phyloP scores from a whole-genome alignment of 2,329 filamentous ascomycete species.

The Colletotrichum kahawae region DNA sequence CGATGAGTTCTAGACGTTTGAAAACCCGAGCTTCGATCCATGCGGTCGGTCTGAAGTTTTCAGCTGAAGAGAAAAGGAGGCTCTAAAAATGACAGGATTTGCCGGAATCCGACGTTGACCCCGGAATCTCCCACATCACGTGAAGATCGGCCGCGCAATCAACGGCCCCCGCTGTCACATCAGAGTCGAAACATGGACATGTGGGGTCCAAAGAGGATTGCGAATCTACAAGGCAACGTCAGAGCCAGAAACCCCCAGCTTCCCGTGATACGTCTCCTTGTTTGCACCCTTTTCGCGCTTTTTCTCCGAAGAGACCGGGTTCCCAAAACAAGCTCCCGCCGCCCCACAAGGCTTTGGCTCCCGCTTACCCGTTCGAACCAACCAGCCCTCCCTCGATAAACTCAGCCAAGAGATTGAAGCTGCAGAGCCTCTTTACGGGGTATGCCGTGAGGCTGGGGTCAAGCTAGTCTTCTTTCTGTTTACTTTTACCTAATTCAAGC shows the following conservation, averaged over 20 bases:
- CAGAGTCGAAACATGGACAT: neutral
- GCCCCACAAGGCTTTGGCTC: neutral
- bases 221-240: constrained; percentile 3
- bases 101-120: neutral
- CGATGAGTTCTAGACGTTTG: neutral
- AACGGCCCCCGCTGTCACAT: neutral
- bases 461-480: neutral
- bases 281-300: neutral
- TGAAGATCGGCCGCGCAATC: constrained; percentile 7
- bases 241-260: constrained; percentile 6
- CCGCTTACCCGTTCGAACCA: neutral
- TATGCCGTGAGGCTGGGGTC: neutral
- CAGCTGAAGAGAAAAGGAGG: neutral
- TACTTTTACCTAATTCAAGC: constrained; percentile 5
- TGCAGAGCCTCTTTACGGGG: neutral
- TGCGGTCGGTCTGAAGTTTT: neutral
- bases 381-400: neutral
- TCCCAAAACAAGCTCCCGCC: neutral
- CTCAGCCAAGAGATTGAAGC: neutral
- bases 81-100: neutral
- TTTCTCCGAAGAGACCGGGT: neutral
- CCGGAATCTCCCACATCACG: constrained; percentile 8
- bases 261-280: neutral
- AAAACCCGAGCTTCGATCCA: neutral
- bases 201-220: constrained; percentile 1